Evolutionary conservation across 2,329 filamentous ascomycete genomes (phyloP).

Genomic region (Tolypocladium endophyticum): DNA sequence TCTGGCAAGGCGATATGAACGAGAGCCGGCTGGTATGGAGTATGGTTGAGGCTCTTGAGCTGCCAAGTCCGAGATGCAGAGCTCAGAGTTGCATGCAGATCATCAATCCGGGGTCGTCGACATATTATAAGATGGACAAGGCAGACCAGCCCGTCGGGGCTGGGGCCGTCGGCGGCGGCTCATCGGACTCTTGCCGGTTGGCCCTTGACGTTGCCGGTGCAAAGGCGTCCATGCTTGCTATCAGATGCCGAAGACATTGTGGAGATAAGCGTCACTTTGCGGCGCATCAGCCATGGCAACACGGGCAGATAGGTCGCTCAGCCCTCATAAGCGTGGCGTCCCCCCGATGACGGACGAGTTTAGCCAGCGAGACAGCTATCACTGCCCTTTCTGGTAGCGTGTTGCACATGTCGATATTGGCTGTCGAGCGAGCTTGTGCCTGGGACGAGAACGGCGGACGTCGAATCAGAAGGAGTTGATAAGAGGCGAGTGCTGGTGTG

Average conservation of each 20-base stretch:
- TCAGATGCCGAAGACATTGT: background rate
- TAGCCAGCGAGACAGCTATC: background rate
- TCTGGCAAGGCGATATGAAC: background rate
- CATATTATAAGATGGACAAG: background rate
- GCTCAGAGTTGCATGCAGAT: background rate
- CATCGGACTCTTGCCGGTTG: background rate
- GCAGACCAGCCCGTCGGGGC: too few relatives aligned
- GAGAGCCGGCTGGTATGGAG: background rate
- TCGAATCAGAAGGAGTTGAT: background rate
- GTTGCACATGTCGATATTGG: background rate
- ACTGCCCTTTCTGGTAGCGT: background rate
- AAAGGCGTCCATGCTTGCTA: background rate
- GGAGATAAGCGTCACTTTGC: background rate
- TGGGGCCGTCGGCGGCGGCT: background rate
- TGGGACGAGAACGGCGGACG: background rate
- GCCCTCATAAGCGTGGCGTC: background rate
- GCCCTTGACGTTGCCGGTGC: background rate
- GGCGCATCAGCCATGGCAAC: background rate
- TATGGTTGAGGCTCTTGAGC: background rate
- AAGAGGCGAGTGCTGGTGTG: background rate
- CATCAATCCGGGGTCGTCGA: background rate
- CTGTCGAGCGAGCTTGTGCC: background rate
- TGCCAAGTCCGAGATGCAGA: background rate
- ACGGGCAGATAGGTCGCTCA: background rate
- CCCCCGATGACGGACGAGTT: background rate